Evolutionary conservation across 257 asterid species (phyloP).

Genomic region (Mentha longifolia): DNA sequence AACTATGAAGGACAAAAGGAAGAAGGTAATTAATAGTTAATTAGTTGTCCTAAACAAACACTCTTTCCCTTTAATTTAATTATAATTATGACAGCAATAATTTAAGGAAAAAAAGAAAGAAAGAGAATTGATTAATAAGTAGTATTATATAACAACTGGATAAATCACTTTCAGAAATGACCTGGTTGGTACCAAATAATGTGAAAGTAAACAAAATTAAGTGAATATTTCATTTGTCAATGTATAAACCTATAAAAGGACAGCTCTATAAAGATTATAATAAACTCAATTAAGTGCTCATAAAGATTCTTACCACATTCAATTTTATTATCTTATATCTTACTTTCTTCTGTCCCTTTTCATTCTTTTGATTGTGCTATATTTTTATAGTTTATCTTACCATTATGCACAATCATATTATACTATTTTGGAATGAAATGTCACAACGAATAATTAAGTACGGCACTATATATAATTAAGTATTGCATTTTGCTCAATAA

Average conservation of each 20-base stretch:
- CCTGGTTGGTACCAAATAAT: conserved; percentile 20
- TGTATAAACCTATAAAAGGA: conserved; percentile 18
- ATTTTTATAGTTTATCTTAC: neutral
- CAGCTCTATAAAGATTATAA: neutral
- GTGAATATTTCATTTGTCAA: conserved; percentile 17
- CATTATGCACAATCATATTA: no score
- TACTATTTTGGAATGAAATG: neutral
- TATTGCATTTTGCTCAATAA: neutral
- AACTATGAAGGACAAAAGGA: neutral
- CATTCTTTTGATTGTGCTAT: neutral
- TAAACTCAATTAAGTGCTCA: neutral
- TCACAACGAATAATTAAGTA: neutral
- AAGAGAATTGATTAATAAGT: neutral
- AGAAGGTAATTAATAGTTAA: neutral
- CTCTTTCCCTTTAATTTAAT: neutral
- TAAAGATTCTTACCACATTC: neutral
- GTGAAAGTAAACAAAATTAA: conserved; percentile 10
- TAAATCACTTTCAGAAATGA: conserved; percentile 9
- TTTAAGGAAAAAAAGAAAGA: no score
- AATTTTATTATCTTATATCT: neutral
- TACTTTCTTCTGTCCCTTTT: neutral
- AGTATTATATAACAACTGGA: neutral
- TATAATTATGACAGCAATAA: conserved; percentile 18
- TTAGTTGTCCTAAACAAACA: neutral
- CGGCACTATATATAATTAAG: no score